Conservation (phyloP, 331 rosid species). For the Telfairia occidentalis region DNA sequence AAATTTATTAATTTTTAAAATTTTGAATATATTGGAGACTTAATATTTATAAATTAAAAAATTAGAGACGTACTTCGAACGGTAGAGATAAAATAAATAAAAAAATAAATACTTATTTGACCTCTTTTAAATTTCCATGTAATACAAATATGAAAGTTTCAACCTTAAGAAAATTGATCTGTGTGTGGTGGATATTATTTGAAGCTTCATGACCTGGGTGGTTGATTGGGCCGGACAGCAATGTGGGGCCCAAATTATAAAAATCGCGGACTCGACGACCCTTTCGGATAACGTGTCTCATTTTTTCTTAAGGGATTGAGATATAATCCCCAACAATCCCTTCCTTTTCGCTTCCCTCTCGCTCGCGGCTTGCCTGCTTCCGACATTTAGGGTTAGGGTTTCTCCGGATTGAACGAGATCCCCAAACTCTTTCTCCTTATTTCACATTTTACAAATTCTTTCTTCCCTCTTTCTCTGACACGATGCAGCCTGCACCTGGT, state of each 20-base stretch:
- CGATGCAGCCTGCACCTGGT: slow-evolving; percentile 86
- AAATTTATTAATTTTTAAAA: too few relatives aligned
- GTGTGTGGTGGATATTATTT: background rate
- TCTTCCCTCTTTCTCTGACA: slow-evolving; percentile 4
- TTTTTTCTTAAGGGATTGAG: background rate
- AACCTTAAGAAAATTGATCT: too few relatives aligned
- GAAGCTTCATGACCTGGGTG: background rate
- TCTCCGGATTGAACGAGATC: background rate
- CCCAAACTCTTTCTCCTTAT: background rate
- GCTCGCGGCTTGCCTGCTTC: background rate
- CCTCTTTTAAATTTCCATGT: too few relatives aligned
- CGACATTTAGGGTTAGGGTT: slow-evolving; percentile 9
- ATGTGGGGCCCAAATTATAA: background rate
- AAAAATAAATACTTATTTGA: too few relatives aligned
- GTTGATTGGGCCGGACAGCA: background rate
- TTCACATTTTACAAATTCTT: background rate
- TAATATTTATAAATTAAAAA: too few relatives aligned
- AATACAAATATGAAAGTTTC: too few relatives aligned
- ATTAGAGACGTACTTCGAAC: too few relatives aligned
- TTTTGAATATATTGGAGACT: too few relatives aligned
- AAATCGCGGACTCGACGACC: background rate
- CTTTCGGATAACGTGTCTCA: background rate
- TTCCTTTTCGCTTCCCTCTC: background rate
- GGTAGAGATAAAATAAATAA: too few relatives aligned
- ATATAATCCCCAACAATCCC: background rate